phyloP scores from a whole-genome alignment of 768 basidiomycete genomes.

The Lanmaoa pseudosensibilis region DNA sequence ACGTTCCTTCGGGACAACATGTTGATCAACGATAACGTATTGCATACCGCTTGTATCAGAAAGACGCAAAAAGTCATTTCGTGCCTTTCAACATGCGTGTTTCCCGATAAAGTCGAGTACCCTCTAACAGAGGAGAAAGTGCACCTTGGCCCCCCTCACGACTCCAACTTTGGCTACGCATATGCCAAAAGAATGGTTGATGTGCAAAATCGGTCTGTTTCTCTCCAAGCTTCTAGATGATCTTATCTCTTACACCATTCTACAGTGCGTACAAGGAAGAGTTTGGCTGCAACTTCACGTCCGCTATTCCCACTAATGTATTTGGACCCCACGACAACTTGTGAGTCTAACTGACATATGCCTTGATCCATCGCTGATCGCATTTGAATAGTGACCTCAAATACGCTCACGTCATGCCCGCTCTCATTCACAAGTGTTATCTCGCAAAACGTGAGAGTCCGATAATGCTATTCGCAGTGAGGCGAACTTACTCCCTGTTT shows the following conservation, averaged over 20 bases:
- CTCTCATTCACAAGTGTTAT: constrained; percentile 89
- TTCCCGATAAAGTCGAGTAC: constrained; percentile 92
- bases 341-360: constrained; percentile 38
- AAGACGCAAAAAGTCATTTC: constrained; percentile 81
- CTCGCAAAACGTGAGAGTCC: constrained; percentile 74
- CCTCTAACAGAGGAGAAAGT: constrained; percentile 93
- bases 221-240: not conserved
- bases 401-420: constrained; percentile 93
- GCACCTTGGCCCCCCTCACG: constrained; percentile 88
- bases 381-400: constrained; percentile 68
- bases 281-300: constrained; percentile 92
- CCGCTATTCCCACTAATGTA: constrained; percentile 96
- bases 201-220: constrained; percentile 84
- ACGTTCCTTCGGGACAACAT: constrained; percentile 94
- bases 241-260: not conserved
- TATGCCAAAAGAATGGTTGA: constrained; percentile 96
- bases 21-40: constrained; percentile 93
- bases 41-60: constrained; percentile 69
- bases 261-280: constrained; percentile 92
- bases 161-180: constrained; percentile 95
- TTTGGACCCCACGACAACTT: constrained; percentile 96
- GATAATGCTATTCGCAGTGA: not conserved
- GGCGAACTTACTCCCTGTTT: constrained; percentile 20
- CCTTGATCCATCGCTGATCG: constrained; percentile 1
- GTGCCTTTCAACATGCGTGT: constrained; percentile 96